Base-by-base conservation (phyloP, 2,329 filamentous ascomycete genomes). In the Cladosporium cucumerinum region DNA sequence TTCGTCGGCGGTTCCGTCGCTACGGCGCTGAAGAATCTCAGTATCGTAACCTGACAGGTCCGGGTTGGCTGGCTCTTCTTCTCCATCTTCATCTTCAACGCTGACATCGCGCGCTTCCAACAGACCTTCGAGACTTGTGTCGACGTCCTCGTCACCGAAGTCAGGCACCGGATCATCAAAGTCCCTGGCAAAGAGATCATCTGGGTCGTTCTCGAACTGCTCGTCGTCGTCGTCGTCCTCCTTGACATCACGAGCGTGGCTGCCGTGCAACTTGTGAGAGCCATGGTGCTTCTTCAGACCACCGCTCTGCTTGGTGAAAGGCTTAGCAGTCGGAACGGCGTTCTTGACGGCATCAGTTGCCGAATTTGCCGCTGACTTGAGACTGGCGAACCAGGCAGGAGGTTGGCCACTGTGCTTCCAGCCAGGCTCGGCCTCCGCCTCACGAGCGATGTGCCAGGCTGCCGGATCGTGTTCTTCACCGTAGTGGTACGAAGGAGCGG, bases 401-500 rank as follows among this genome's bases (percentile, higher is more conserved):
- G 10, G 21, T n/a, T 25, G 36, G n/a, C 28, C n/a, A 26, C 12
- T 23, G 30, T 52, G 26, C 21, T 46, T 48, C 30, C 48, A 43
- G 16, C 59, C 59, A 39, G 49, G 60, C 14, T 52, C 39, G 6
- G 54, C 54, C 21, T 57, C 30, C 11, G 25, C 36, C 2, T 51
- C 46, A 11, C 55, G 55, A 18, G 62, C 62, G 23, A 58, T n/a
- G 48, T 64, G 62, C 60, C 60, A 62, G 21, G 60, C 60, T 25
- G 48, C 18, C 1, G 60, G 49, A 26, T 65, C 62, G 43, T 63
- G 64, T 61, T 64, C 63, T 30, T 58, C 48, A 8, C 65, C 61
- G n/a, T 48, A 61, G 30, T 66, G 57, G 55, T 68, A 66, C 1
- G 55, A 25, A 6, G 58, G 51, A 3, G 64, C 66, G 16, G 61